Evolutionary conservation across 1,284 basidiomycete species (phyloP), one percentile per base, ranked within the genome.

Genomic region (Ceraceosorus guamensis): DNA sequence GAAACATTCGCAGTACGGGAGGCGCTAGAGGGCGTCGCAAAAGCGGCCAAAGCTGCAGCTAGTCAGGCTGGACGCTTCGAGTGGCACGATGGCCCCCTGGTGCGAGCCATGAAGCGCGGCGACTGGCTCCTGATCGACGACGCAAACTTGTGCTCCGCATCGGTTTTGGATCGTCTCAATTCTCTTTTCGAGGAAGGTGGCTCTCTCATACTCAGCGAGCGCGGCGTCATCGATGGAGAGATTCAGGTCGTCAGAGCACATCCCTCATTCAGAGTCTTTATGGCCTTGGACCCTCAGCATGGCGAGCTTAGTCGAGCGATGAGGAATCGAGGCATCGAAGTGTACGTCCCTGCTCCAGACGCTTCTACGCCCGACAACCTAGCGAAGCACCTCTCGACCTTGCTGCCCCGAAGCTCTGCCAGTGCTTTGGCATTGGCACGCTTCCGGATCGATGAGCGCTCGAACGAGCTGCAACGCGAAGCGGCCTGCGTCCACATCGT

Each of bases 271-370:
- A 83, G 92, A 35, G 80, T 99, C 7, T 88, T 98, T 78, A 95
- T 99, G 91, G 85, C 86, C 4, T 84, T 95, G 56, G 89, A 99
- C 72, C 87, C 91, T 18, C 84, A 85, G 59, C 83, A 87, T 64
- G 96, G 95, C 49, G 95, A 99, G 78, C 80, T 99, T 8, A 97
- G 93, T 6, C 83, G 95, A 41, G 95, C 95, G 1, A 99, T 99
- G 95, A 85, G 95, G 44, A 99, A 99, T 76, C 85, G 95, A 64
- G 95, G 93, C 37, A 81, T 97, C 45, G 95, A 99, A 77, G 82
- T 98, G 39, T 82, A 50, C 2, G 50, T 73, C 30, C 48, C 66
- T 41, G 39, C 39, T 16, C 11, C 39, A 41, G 39, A 11, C 11
- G 39, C 11, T 16, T 41, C 39, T 11, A 16, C 24, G 24, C 24